Conservation (phyloP, 768 basidiomycete species). For the Pisolithus albus region DNA sequence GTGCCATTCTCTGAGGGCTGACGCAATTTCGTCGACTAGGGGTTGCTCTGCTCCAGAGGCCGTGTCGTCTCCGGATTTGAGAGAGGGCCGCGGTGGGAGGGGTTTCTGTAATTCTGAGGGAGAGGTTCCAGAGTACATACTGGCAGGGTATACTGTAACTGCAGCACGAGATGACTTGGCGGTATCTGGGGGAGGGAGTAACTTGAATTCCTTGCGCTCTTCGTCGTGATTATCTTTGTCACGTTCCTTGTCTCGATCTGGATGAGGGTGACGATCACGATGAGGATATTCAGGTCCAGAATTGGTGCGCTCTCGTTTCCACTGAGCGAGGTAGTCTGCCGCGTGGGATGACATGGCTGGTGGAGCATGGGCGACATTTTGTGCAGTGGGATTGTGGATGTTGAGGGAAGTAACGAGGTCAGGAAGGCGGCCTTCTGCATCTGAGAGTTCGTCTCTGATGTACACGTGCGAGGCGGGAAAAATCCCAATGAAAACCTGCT, state of each 20-base stretch:
- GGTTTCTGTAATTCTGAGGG: conserved; percentile 65
- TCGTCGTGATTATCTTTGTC: conserved; percentile 60
- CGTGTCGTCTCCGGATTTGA: conserved; percentile 94
- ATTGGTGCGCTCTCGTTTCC: conserved; percentile 32
- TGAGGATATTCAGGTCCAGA: conserved; percentile 20
- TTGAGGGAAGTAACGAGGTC: conserved; percentile 60
- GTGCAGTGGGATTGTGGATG: conserved; percentile 23
- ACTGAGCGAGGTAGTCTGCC: conserved; percentile 41
- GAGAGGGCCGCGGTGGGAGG: conserved; percentile 83
- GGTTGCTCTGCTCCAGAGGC: conserved; percentile 76
- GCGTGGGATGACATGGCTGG: conserved; percentile 31
- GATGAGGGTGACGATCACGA: conserved; percentile 25
- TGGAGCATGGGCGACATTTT: conserved; percentile 23
- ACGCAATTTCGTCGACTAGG: conserved; percentile 95
- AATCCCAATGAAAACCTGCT: conserved; percentile 90
- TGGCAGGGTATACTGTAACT: conserved; percentile 65
- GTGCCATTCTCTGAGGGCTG: conserved; percentile 95
- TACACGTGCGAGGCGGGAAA: conserved; percentile 88
- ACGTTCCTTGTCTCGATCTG: conserved; percentile 44
- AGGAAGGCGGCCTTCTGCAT: conserved; percentile 80
- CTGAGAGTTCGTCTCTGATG: conserved; percentile 77
- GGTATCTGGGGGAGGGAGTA: conserved; percentile 69
- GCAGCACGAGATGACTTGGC: conserved; percentile 67
- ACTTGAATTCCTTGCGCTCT: conserved; percentile 58
- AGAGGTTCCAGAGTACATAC: conserved; percentile 67